Conservation (phyloP, 768 basidiomycete genomes). For the Amanita rubescens region DNA sequence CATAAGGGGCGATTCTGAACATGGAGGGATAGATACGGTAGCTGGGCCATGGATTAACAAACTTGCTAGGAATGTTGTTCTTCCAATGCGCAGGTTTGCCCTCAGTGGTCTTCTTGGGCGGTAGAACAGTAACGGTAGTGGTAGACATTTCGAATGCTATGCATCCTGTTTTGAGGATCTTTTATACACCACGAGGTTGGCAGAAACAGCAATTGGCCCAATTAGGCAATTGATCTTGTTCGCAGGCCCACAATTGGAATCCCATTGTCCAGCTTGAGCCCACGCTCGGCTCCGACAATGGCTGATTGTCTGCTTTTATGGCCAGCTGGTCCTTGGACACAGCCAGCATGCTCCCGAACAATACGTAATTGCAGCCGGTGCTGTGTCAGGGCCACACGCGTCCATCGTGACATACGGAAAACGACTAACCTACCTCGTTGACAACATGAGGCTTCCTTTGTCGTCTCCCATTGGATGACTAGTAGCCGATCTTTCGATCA, state of each 20-base stretch:
- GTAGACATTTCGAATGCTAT: neutral
- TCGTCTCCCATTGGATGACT: neutral
- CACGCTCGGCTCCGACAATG: neutral
- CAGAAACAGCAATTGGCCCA: neutral
- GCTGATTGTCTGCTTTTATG: neutral
- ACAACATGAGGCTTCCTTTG: neutral
- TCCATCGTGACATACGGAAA: neutral
- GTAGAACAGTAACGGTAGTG: neutral
- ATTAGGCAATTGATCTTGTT: neutral
- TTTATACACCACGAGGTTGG: neutral
- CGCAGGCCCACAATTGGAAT: neutral
- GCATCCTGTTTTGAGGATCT: no score
- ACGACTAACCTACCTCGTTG: neutral
- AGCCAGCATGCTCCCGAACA: no score
- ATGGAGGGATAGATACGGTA: slow-evolving; percentile 14
- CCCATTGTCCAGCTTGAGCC: neutral
- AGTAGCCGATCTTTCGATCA: neutral
- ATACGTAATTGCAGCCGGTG: neutral
- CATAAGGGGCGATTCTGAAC: slow-evolving; percentile 14
- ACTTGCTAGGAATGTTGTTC: slow-evolving; percentile 14
- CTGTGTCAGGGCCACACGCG: neutral
- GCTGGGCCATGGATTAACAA: slow-evolving; percentile 24
- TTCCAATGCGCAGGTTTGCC: slow-evolving; percentile 21
- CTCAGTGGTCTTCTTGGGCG: neutral
- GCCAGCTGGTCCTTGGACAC: no score